A percentile compares a stretch with the other conserved stretches of the same genome.
These are phyloP conservation scores for Fusarium setosum DNA, from an alignment of 2,329 filamentous ascomycete species.

Conservation along the genomic window DNA sequence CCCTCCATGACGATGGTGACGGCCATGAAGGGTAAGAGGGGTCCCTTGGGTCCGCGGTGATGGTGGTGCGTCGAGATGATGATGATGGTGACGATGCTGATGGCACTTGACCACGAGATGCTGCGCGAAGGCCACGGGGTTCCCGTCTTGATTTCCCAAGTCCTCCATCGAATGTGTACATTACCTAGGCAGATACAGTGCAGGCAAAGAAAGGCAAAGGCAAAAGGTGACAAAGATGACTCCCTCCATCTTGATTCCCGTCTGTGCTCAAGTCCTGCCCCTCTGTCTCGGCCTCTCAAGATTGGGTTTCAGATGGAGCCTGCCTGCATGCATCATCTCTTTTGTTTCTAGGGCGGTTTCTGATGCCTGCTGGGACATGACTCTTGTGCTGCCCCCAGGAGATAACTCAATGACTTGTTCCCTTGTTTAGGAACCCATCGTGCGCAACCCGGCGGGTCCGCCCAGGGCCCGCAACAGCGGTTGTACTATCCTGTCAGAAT, in stretches of 20 bases:
- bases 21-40: constrained; percentile 9
- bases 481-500: constrained; percentile 12
- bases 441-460: background rate
- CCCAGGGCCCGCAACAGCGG: constrained; percentile 17
- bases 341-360: constrained; percentile 9
- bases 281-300: background rate
- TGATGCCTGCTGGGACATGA: constrained; percentile 32
- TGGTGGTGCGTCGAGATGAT: constrained; percentile 14
- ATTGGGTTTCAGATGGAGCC: constrained; percentile 8
- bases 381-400: constrained; percentile 16
- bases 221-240: constrained; percentile 2
- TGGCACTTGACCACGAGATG: constrained; percentile 5
- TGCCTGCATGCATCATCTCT: constrained; percentile 14
- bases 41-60: too few species aligned
- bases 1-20: constrained; percentile 26
- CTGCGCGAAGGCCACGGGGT: constrained; percentile 1
- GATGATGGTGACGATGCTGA: constrained; percentile 10
- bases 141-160: background rate
- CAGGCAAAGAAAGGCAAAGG: background rate
- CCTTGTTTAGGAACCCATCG: constrained; percentile 15
- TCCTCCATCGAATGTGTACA: background rate
- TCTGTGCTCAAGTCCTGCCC: constrained; percentile 19
- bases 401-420: background rate
- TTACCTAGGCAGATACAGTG: constrained; percentile 24
- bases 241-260: background rate